These are phyloP conservation scores for Miscanthus lutarioriparius DNA, from an alignment of 176 grass and related monocot genomes.

Conservation along the genomic window DNA sequence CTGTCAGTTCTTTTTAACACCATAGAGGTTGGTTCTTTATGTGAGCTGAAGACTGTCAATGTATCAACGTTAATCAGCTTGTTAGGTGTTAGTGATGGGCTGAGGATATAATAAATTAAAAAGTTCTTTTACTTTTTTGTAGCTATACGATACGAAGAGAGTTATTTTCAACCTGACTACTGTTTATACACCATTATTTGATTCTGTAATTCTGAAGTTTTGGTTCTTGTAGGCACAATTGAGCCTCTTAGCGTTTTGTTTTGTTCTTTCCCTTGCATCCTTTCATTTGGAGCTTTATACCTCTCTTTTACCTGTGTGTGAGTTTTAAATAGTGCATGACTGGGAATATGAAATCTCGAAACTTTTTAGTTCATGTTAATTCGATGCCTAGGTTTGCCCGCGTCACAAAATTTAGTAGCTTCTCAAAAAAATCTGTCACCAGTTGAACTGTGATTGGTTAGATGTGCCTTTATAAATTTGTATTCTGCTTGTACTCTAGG, in stretches of 20 bases:
- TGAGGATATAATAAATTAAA: neutral
- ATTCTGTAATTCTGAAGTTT: neutral
- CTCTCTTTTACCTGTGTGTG: neutral
- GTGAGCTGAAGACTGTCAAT: neutral
- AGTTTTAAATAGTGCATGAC: neutral
- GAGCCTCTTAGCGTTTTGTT: neutral
- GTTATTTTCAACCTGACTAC: neutral
- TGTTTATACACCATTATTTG: neutral
- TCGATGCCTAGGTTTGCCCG: neutral
- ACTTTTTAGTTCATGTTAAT: neutral
- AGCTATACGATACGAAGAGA: neutral
- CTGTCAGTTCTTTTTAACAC: neutral
- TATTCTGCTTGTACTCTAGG: neutral
- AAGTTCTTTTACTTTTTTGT: neutral
- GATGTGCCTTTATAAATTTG: neutral
- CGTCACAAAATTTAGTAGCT: neutral
- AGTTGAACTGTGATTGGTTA: neutral
- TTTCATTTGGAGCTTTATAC: neutral
- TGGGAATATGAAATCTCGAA: neutral
- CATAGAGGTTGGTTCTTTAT: neutral
- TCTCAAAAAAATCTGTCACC: neutral
- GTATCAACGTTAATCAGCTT: neutral
- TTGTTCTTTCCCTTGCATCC: neutral
- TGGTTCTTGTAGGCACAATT: neutral
- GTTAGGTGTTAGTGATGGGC: neutral